Conservation (phyloP, 176 grass and related monocot species). For the Otatea glauca region DNA sequence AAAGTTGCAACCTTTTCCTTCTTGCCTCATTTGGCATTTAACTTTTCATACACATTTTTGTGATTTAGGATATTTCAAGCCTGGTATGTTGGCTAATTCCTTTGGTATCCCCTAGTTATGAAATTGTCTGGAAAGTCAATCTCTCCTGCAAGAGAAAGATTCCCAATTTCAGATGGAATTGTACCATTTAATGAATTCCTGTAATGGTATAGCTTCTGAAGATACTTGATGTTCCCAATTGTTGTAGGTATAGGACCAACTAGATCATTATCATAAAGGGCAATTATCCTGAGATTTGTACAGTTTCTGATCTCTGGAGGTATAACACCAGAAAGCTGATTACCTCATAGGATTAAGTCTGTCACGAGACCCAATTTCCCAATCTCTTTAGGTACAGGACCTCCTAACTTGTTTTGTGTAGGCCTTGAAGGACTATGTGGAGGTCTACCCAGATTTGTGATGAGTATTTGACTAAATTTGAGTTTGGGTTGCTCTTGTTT, state of each 20-base stretch:
- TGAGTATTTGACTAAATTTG: too few relatives aligned
- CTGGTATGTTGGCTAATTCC: constrained; percentile 70
- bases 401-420: constrained; percentile 82
- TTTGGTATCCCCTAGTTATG: constrained; percentile 81
- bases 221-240: constrained; percentile 70
- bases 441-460: too few relatives aligned
- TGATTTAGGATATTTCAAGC: too few relatives aligned
- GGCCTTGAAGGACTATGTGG: too few relatives aligned
- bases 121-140: constrained; percentile 96
- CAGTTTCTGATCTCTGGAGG: constrained; percentile 87
- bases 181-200: constrained; percentile 84
- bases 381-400: constrained; percentile 73
- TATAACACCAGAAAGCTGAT: constrained; percentile 72
- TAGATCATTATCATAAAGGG: constrained; percentile 84
- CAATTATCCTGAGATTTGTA: constrained; percentile 64
- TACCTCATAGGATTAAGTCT: constrained; percentile 83
- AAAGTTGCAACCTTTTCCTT: too few relatives aligned
- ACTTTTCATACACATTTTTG: too few relatives aligned
- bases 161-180: constrained; percentile 79
- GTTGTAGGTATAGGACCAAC: constrained; percentile 70
- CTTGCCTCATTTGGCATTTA: too few relatives aligned
- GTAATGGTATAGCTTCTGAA: constrained; percentile 82
- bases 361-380: constrained; percentile 67
- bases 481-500: too few relatives aligned
- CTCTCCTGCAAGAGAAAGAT: constrained; percentile 66